These are phyloP conservation scores for Cryphonectria naterciae DNA, from an alignment of 2,329 filamentous ascomycete genomes.

Conservation along the genomic window DNA sequence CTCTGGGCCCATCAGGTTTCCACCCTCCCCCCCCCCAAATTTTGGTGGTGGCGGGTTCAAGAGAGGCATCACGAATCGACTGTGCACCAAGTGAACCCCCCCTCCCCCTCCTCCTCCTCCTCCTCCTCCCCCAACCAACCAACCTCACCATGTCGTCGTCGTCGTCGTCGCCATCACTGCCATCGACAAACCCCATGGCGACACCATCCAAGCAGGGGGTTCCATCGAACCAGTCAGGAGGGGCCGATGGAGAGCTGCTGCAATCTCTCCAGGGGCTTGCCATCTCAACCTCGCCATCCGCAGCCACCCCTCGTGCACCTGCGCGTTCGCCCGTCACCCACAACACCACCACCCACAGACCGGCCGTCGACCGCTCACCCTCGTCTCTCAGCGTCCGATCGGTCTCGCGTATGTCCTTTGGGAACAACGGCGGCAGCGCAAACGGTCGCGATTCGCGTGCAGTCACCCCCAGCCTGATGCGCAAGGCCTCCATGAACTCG, in stretches of 20 bases:
- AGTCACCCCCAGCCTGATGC: constrained; percentile 54
- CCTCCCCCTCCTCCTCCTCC: neutral
- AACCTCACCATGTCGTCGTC: constrained; percentile 21
- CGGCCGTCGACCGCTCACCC: constrained; percentile 45
- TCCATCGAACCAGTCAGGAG: constrained; percentile 17
- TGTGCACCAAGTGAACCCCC: neutral
- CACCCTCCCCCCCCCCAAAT: neutral
- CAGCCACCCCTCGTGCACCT: constrained; percentile 13
- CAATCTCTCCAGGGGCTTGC: constrained; percentile 51
- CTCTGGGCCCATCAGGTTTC: neutral
- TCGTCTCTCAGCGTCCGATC: constrained; percentile 42
- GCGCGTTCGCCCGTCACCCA: constrained; percentile 36
- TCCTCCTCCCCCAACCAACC: neutral
- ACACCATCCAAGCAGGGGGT: constrained; percentile 31
- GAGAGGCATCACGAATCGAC: neutral
- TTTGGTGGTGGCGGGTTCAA: neutral
- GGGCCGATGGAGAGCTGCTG: constrained; percentile 40
- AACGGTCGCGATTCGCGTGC: constrained; percentile 48
- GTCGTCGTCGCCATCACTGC: neutral
- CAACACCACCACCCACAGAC: constrained; percentile 41
- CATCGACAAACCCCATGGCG: constrained; percentile 18
- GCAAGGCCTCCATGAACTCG: constrained; percentile 63
- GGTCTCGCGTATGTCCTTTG: constrained; percentile 46
- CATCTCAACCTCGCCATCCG: constrained; percentile 40
- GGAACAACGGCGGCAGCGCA: constrained; percentile 36